These are phyloP conservation scores for Oenanthe javanica DNA, from an alignment of 140 eudicot species.

Conservation along the genomic window DNA sequence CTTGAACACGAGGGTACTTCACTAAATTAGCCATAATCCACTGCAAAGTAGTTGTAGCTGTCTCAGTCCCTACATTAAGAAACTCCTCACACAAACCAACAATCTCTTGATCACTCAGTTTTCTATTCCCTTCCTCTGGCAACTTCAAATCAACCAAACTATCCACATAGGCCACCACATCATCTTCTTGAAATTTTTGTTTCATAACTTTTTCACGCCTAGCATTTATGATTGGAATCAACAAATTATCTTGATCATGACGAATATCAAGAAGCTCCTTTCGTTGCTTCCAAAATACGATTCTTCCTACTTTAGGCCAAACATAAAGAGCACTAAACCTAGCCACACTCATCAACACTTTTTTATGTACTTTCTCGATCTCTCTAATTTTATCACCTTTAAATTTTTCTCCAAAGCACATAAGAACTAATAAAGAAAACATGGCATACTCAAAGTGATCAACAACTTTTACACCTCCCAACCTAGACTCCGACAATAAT, in stretches of 20 bases:
- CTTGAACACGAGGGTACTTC: conserved; percentile 35
- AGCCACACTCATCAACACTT: conserved; percentile 14
- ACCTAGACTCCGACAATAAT: conserved; percentile 3
- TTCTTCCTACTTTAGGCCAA: conserved; percentile 37
- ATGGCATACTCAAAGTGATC: conserved; percentile 40
- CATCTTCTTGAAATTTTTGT: background rate
- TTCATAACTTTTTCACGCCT: conserved; percentile 20
- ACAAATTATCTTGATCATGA: conserved; percentile 20
- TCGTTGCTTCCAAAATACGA: conserved; percentile 35
- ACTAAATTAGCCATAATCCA: conserved; percentile 58
- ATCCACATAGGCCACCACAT: conserved; percentile 45
- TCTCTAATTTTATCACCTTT: conserved; percentile 24
- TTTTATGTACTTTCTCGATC: conserved; percentile 16
- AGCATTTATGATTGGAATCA: conserved; percentile 41
- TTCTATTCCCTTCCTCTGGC: conserved; percentile 36
- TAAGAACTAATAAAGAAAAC: conserved; percentile 32
- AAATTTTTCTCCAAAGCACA: conserved; percentile 48
- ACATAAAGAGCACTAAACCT: conserved; percentile 21
- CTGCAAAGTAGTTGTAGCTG: conserved; percentile 39
- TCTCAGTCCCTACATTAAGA: conserved; percentile 44
- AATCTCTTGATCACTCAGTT: conserved; percentile 30
- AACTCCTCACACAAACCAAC: conserved; percentile 38
- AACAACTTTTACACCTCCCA: conserved; percentile 13
- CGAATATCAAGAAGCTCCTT: conserved; percentile 25
- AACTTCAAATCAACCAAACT: conserved; percentile 31